Base-by-base conservation (phyloP, 129 eudicot species). In the Artemisia annua region DNA sequence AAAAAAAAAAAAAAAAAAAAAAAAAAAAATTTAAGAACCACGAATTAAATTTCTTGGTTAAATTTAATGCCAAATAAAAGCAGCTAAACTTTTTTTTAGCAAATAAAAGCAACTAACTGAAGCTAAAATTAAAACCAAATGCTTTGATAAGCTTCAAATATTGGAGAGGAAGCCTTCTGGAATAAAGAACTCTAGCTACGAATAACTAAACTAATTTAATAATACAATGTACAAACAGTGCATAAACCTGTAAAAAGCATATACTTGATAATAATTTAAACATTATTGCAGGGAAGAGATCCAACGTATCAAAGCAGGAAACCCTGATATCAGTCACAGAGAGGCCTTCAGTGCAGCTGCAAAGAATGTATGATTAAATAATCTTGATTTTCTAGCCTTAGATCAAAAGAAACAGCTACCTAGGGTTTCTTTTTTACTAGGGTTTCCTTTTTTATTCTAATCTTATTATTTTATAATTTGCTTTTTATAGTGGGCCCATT, bases 261-360 rank as follows among this genome's bases (percentile, higher is more conserved):
- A 35, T 46, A 49, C 52, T 52, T 11, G 39, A 16, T 26, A 20
- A 48, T 50, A 19, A 12, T 2, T 66, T 17, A 10, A 14, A 50
- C 57, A 35, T 19, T 28, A 71, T 22, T 85, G 83, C 73, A 95
- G 99, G 95, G 99, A 95, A 75, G 99, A 95, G 87, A 95, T 95
- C 91, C 99, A 91, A 85, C 99, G 99, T 63, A 95, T 95, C 87
- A 95, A 95, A 87, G 99, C 99, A 67, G 97, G 90, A 87, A 95
- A 95, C 85, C 99, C 99, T 73, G 99, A 91, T 83, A 95, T 95
- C 69, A 95, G 99, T 66, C 99, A 95, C 88, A 95, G 99, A 86
- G 99, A 95, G 85, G 99, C 99, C 65, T 95, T 95, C 84, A 95
- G 99, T 87, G 92, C 99, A 17, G 99, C 99, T 79, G 99, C 99